Conservation (phyloP, 805 yeast genomes). For the Lachancea cidri region DNA sequence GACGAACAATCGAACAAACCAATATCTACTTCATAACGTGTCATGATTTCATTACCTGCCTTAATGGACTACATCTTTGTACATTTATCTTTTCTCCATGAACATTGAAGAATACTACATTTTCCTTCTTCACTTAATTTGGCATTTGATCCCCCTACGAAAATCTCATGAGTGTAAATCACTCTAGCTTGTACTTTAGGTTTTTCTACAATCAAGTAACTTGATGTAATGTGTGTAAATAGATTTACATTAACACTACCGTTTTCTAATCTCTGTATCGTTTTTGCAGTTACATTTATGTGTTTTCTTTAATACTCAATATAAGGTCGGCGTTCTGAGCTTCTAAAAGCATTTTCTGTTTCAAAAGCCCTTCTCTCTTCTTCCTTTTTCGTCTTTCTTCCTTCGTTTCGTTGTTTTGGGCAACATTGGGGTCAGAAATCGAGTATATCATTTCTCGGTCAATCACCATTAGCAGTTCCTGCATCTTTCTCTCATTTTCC, state of each 20-base stretch:
- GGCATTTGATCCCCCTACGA: conserved; percentile 1
- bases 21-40: conserved; percentile 3
- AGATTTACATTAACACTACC: neutral
- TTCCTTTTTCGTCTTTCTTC: conserved; percentile 54
- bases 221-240: neutral
- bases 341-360: conserved; percentile 12
- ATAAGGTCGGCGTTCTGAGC: neutral
- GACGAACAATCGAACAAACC: neutral
- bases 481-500: conserved; percentile 58
- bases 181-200: conserved; percentile 2
- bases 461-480: conserved; percentile 42
- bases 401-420: conserved; percentile 40
- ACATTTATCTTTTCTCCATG: conserved; percentile 5
- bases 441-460: conserved; percentile 27
- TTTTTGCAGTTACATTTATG: neutral
- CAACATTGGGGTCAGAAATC: conserved; percentile 3
- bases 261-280: neutral
- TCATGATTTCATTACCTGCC: conserved; percentile 6
- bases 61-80: conserved; percentile 7
- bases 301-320: neutral
- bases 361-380: conserved; percentile 40
- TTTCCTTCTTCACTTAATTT: neutral
- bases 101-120: neutral
- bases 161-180: neutral
- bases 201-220: neutral